These are phyloP conservation scores for Leccinum obscurum DNA, from an alignment of 768 basidiomycete genomes.

Conservation along the genomic window DNA sequence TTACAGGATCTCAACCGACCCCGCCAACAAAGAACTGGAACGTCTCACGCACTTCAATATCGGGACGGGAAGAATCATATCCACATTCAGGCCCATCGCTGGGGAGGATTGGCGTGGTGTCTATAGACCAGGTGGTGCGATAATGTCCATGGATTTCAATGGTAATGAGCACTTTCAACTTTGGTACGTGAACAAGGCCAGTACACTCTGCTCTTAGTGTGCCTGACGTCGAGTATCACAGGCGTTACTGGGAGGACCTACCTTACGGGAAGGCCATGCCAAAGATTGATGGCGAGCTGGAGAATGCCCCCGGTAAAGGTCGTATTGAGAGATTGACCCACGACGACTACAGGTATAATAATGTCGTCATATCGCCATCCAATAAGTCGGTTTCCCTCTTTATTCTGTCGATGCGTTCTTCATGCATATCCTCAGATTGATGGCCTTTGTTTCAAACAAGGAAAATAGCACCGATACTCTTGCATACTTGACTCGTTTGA, in stretches of 20 bases:
- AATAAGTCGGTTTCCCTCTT: conserved; percentile 31
- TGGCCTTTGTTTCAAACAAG: conserved; percentile 43
- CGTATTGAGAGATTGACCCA: conserved; percentile 45
- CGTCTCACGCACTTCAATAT: conserved; percentile 42
- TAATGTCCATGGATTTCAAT: conserved; percentile 42
- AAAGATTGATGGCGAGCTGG: conserved; percentile 38
- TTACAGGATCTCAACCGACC: conserved; percentile 35
- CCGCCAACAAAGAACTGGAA: conserved; percentile 27
- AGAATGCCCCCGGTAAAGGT: conserved; percentile 40
- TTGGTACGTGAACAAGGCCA: conserved; percentile 28
- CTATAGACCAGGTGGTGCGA: conserved; percentile 36
- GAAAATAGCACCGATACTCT: conserved; percentile 41
- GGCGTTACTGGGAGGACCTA: conserved; percentile 46
- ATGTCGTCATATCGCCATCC: conserved; percentile 34
- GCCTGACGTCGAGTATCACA: conserved; percentile 8
- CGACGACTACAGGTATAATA: conserved; percentile 35
- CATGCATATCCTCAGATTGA: conserved; percentile 28
- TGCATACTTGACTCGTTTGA: conserved; percentile 35
- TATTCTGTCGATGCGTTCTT: conserved; percentile 2
- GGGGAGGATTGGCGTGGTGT: conserved; percentile 45
- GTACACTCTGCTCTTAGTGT: neutral
- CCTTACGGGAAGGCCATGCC: conserved; percentile 29
- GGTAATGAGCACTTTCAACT: conserved; percentile 44
- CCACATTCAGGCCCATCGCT: conserved; percentile 30
- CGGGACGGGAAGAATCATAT: conserved; percentile 38